Evolutionary conservation across 140 eudicot genomes (phyloP).

Genomic region (Senecio squalidus): DNA sequence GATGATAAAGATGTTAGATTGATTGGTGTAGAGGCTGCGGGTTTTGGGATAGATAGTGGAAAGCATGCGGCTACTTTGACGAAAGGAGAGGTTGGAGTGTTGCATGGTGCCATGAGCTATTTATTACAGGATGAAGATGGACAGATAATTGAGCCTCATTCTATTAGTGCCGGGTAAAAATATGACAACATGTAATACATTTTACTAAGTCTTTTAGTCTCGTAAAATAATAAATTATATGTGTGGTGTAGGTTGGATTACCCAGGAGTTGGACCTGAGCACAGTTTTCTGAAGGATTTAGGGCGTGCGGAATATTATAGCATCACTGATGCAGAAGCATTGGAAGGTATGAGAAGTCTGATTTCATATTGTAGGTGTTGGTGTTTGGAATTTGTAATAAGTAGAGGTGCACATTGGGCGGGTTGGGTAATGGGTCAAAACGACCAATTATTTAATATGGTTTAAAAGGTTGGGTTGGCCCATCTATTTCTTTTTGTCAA

Average conservation of each 20-base stretch:
- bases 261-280: conserved; percentile 96
- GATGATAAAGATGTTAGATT: conserved; percentile 78
- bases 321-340: conserved; percentile 79
- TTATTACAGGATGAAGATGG: conserved; percentile 92
- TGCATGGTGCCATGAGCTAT: conserved; percentile 98
- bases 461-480: neutral
- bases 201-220: neutral
- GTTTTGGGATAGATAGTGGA: conserved; percentile 78
- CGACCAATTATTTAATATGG: no score
- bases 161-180: conserved; percentile 87
- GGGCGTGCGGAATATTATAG: conserved; percentile 87
- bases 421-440: neutral
- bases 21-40: conserved; percentile 72
- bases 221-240: neutral
- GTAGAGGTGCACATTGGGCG: neutral
- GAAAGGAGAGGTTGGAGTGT: conserved; percentile 81
- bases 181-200: no score
- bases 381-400: neutral
- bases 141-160: conserved; percentile 86
- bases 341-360: conserved; percentile 49
- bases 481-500: no score
- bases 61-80: conserved; percentile 91
- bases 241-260: conserved; percentile 51
- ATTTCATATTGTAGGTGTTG: neutral
- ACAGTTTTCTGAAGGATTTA: conserved; percentile 72